Conservation (phyloP, 768 basidiomycete species). For the Suillus paluster region DNA sequence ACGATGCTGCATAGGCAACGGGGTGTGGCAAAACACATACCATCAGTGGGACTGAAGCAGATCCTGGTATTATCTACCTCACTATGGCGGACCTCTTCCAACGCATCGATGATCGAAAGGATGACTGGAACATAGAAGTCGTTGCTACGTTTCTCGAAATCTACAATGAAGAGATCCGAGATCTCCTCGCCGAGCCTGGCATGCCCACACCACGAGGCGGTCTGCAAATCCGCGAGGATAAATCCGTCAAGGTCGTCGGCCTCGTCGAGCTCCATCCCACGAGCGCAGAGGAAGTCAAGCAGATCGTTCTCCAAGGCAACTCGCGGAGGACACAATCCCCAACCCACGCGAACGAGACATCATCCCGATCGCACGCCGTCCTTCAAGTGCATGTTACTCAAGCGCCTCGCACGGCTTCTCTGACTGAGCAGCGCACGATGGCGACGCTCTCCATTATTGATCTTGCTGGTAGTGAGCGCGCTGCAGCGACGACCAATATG, state of each 20-base stretch:
- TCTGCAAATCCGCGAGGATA: conserved; percentile 93
- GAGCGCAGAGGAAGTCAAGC: conserved; percentile 91
- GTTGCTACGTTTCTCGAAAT: conserved; percentile 97
- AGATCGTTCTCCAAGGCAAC: conserved; percentile 91
- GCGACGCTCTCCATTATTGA: conserved; percentile 98
- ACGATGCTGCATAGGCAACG: conserved; percentile 72
- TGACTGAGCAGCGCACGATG: conserved; percentile 82
- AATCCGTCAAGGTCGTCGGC: conserved; percentile 86
- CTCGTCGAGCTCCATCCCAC: conserved; percentile 81
- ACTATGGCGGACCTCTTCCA: conserved; percentile 98
- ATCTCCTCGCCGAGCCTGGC: conserved; percentile 84
- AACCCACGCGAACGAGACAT: conserved; percentile 95
- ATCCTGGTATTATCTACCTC: conserved; percentile 94
- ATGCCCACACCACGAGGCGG: conserved; percentile 72
- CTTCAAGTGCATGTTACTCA: conserved; percentile 94
- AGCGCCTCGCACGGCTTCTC: conserved; percentile 80
- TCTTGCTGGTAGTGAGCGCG: conserved; percentile 95
- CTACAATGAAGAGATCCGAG: conserved; percentile 98
- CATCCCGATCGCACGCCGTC: conserved; percentile 97
- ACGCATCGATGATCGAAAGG: conserved; percentile 84
- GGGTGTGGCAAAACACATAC: conserved; percentile 99
- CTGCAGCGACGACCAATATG: conserved; percentile 96
- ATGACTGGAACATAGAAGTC: conserved; percentile 86
- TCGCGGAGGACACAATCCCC: conserved; percentile 87
- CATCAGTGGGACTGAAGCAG: conserved; percentile 86